phyloP scores from a whole-genome alignment of 2,329 filamentous ascomycete genomes.

The Chrysoporthe deuterocubensis region DNA sequence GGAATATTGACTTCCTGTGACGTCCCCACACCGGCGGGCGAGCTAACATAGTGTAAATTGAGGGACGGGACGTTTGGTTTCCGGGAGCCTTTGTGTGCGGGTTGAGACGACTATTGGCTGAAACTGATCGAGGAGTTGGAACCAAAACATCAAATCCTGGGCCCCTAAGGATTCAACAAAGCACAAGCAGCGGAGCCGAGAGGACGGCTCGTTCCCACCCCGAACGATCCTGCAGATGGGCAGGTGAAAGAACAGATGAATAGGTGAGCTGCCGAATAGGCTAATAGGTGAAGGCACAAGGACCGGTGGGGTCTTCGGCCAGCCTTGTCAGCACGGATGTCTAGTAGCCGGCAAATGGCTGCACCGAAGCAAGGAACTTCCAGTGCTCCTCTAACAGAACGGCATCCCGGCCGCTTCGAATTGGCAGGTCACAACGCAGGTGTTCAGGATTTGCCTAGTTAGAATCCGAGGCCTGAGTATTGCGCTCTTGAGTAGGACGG shows the following conservation, averaged over 20 bases:
- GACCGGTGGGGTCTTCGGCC: neutral
- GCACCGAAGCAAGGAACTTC: neutral
- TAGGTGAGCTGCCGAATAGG: neutral
- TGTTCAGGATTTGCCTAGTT: neutral
- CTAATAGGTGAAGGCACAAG: neutral
- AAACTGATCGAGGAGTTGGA: neutral
- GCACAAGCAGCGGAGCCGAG: neutral
- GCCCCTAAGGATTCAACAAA: neutral
- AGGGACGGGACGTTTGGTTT: slow-evolving; percentile 17
- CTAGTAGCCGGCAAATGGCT: slow-evolving; percentile 1
- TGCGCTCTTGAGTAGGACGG: neutral
- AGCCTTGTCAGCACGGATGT: slow-evolving; percentile 9
- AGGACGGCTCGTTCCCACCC: neutral
- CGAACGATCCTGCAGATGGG: neutral
- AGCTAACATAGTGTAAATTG: slow-evolving; percentile 1
- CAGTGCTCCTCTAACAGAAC: neutral
- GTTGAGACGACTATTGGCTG: slow-evolving; percentile 14
- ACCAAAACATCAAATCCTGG: slow-evolving; percentile 3
- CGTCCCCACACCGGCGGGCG: neutral
- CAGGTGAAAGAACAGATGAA: neutral
- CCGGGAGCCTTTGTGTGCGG: neutral
- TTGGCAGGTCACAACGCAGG: neutral
- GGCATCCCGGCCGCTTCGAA: neutral
- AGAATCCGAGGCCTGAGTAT: neutral
- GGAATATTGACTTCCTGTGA: neutral